Evolutionary conservation across 2,329 filamentous ascomycete species (phyloP).

Genomic region (Colletotrichum liriopes): DNA sequence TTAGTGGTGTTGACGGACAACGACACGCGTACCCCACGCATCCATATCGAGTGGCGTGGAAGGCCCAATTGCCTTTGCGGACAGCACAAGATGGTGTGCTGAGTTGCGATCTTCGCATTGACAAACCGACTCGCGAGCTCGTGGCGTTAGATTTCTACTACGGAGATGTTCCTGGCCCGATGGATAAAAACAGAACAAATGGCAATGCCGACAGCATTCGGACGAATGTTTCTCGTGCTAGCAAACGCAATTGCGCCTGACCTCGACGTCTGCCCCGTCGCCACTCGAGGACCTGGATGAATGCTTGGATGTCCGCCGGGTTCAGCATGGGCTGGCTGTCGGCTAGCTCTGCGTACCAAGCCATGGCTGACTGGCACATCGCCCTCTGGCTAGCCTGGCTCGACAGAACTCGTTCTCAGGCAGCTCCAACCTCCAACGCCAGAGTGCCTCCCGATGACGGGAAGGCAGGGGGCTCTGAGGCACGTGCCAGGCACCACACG

Average conservation of each 20-base stretch:
- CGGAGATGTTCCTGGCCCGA: conserved; percentile 23
- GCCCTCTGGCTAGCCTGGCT: conserved; percentile 4
- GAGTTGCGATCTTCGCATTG: conserved; percentile 30
- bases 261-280: neutral
- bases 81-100: conserved; percentile 29
- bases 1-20: conserved; percentile 4
- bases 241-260: neutral
- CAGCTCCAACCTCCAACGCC: conserved; percentile 27
- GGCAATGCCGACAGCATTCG: conserved; percentile 6
- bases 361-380: neutral
- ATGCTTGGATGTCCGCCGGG: conserved; percentile 12
- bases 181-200: conserved; percentile 3
- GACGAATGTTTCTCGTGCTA: neutral
- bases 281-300: conserved; percentile 21
- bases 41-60: conserved; percentile 22
- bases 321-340: conserved; percentile 6
- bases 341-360: conserved; percentile 11
- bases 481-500: conserved; percentile 42
- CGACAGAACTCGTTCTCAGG: conserved; percentile 10
- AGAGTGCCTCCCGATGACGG: conserved; percentile 34
- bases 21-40: conserved; percentile 35
- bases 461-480: conserved; percentile 33
- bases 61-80: conserved; percentile 20
- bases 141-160: conserved; percentile 20
- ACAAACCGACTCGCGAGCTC: conserved; percentile 35